Percentiles rank a stretch among this genome's conserved stretches.
Evolutionary conservation across 345 rosid species (phyloP).

Genomic region (Noccaea caerulescens): DNA sequence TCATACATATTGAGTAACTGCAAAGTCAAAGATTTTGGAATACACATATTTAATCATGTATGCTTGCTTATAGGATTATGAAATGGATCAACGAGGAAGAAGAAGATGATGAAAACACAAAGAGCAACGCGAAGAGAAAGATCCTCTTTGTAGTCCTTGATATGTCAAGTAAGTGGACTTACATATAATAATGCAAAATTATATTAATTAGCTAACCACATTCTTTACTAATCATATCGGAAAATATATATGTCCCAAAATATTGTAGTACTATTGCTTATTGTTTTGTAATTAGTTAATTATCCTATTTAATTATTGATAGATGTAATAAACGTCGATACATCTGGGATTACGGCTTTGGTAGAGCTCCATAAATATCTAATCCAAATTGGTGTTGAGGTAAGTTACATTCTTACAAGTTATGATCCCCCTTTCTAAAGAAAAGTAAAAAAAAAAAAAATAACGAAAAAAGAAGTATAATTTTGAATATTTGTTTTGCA

Average conservation of each 20-base stretch:
- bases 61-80: slow-evolving; percentile 55
- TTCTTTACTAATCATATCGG: background rate
- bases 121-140: slow-evolving; percentile 39
- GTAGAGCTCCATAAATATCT: slow-evolving; percentile 66
- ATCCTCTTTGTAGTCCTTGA: slow-evolving; percentile 71
- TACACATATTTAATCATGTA: background rate
- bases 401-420: slow-evolving; percentile 33
- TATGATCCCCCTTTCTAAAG: background rate
- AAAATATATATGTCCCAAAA: background rate
- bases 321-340: slow-evolving; percentile 77
- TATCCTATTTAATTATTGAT: background rate
- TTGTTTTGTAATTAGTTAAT: background rate
- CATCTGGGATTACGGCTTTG: slow-evolving; percentile 77
- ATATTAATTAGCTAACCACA: slow-evolving; percentile 1
- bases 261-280: background rate
- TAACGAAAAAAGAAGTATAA: background rate
- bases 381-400: slow-evolving; percentile 58
- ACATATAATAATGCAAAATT: background rate
- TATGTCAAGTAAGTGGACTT: slow-evolving; percentile 71
- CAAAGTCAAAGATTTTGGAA: background rate
- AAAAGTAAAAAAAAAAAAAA: background rate
- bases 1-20: background rate
- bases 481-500: slow-evolving; percentile 31
- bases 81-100: slow-evolving; percentile 49
- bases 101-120: slow-evolving; percentile 42